Base-by-base conservation (phyloP, 2,329 filamentous ascomycete species). In the Pseudodiploospora longispora region DNA sequence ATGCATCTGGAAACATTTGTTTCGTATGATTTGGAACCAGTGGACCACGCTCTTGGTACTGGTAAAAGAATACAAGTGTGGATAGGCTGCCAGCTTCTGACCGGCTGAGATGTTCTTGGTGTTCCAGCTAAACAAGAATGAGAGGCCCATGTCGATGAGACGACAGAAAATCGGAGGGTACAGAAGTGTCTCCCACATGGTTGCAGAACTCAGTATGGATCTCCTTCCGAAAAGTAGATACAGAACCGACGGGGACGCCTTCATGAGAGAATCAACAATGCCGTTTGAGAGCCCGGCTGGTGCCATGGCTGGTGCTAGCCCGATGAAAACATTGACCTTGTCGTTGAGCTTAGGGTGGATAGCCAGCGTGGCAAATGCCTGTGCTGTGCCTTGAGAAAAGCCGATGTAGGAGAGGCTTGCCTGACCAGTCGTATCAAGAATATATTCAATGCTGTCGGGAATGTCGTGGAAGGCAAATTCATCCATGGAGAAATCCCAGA, bases 11-110 rank as follows among this genome's bases (percentile, higher is more conserved):
- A 98, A 97, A 28, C 82, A 89, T 56, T 88, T 87, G 57, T 91
- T 96, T 52, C 93, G 84, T 56, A 98, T 98, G 60, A 98, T 96
- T 61, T 98, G 93, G 63, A 98, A 98, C 93, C 93, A 98, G 61
- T 98, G 93, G 0, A 98, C 93, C 6, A 98, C 89, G 19, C 84
- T 90, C 67, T 98, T 98, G 46, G 89, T 95, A 61, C 87, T 95
- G 0, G 91, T 96, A 62, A 91, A 97, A 1, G 90, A 96, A 69
- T 95, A 98, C 0, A 98, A 70, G 67, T 98, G 93, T 7, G 91
- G 85, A 61, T 98, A 98, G 1, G 89, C 89, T 3, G 93, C 93
- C 12, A 98, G 78, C 60, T 98, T 98, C 64, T 98, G 93, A 46
- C 84, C 82, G 1, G 80, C 69, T 6, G 80, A 80, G 49, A 98